Evolutionary conservation across 768 basidiomycete species (phyloP).

Genomic region (Russula emetica): DNA sequence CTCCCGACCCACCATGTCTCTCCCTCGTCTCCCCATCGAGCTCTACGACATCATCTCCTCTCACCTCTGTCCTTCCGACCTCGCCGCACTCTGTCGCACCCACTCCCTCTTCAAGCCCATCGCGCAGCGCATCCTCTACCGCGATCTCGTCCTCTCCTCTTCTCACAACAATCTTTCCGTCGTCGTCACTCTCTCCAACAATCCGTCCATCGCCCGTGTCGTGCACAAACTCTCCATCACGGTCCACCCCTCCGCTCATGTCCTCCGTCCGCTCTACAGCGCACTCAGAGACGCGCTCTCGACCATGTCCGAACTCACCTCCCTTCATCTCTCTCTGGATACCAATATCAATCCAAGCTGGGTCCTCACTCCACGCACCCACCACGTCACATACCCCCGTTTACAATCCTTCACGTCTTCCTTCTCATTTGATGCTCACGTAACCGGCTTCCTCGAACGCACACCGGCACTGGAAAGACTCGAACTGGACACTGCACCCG

Average conservation of each 20-base stretch:
- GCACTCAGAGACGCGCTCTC: conserved; percentile 50
- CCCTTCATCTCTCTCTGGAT: conserved; percentile 52
- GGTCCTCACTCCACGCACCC: conserved; percentile 40
- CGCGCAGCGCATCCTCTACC: conserved; percentile 62
- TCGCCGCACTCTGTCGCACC: conserved; percentile 48
- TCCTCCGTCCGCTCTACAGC: conserved; percentile 47
- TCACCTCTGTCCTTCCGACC: conserved; percentile 35
- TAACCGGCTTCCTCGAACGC: conserved; percentile 55
- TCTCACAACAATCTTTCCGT: conserved; percentile 45
- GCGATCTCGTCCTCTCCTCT: conserved; percentile 47
- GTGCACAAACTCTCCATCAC: conserved; percentile 61
- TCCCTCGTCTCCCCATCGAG: conserved; percentile 53
- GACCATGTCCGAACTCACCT: conserved; percentile 56
- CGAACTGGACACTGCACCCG: conserved; percentile 44
- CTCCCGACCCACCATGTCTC: conserved; percentile 38
- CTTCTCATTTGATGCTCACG: conserved; percentile 55
- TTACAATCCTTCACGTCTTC: conserved; percentile 57
- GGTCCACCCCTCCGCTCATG: conserved; percentile 39
- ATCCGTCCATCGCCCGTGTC: conserved; percentile 52
- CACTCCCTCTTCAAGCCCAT: conserved; percentile 41
- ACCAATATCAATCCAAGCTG: conserved; percentile 42
- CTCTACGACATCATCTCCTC: conserved; percentile 52
- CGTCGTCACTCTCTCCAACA: conserved; percentile 53
- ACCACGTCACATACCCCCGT: conserved; percentile 39
- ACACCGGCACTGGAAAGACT: conserved; percentile 54